Evolutionary conservation across 495 filamentous ascomycete genomes (phyloP), one percentile per base, ranked within the genome.

Genomic region (Podospora pseudopauciseta): DNA sequence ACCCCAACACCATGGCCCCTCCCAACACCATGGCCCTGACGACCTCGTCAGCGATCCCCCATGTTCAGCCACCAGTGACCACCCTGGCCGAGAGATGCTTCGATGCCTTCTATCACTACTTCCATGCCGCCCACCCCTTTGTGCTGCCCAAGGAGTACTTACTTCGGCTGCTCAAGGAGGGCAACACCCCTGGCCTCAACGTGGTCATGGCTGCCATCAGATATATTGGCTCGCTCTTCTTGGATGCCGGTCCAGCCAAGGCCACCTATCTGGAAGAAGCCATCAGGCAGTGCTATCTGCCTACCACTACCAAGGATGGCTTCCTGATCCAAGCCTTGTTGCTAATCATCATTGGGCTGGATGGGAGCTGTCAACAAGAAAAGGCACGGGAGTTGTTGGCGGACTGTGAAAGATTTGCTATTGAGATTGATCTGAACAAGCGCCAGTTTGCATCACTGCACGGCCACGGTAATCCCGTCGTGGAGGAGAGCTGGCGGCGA

Each of bases 271-370:
- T 87, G 34, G 86, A 85, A 28, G 83, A 88, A 26, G 86, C 89
- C 13, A 82, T 89, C 71, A 75, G 80, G 23, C 75, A 82, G 3
- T 74, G 86, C 30, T 85, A 87, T 62, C 77, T 80, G 28, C 76
- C 81, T 4, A 79, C 78, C 13, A 80, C 80, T 18, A 72, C 82
- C 11, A 83, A 84, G 68, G 86, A 91, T 73, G 89, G 86, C 3
- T 92, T 88, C 73, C 79, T 85, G 65, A 86, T 96, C 3, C 93
- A 97, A 77, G 90, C 92, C 0, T 82, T 94, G 70, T 76, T 96
- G 60, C 80, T 96, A 16, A 83, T 92, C 54, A 85, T 92, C 9
- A 88, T 96, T 71, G 91, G 89, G 2, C 82, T 96, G 20, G 90
- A 96, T 74, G 90, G 90, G 23, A 86, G 84, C 63, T 90, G 89